Evolutionary conservation across 1,284 basidiomycete genomes (phyloP), one percentile per base, ranked within the genome.

Genomic region (Sphaerobolus stellatus): DNA sequence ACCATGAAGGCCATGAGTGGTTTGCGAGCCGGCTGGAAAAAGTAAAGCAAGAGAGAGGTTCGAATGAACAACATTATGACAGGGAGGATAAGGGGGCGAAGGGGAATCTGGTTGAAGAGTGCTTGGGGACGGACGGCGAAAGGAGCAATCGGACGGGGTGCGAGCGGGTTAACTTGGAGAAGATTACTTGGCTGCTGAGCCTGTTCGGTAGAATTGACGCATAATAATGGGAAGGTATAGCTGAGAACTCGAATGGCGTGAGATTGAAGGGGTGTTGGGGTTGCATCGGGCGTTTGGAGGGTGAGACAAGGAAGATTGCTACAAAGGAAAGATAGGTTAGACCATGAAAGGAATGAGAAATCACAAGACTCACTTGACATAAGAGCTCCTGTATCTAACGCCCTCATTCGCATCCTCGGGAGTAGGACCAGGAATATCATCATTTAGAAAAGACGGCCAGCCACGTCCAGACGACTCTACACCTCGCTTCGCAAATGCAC

Each of bases 21-120:
- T 57, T 88, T 86, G 59, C 86, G 77, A 3, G 86, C 80, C 0
- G 89, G 89, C 2, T 85, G 84, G 62, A 92, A 84, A 70, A 92
- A 89, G 66, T 90, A 91, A 5, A 92, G 74, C 38, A 92, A 71
- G 14, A 92, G 74, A 14, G 82, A 63, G 1, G 85, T 88, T 48
- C 89, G 83, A 64, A 90, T 74, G 16, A 80, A 58, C 27, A 90
- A 76, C 76, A 90, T 79, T 44, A 86, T 61, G 9, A 91, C 65
- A 0, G 89, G 86, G 13, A 82, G 74, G 36, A 90, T 63, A 13
- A 90, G 73, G 7, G 86, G 83, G 24, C 84, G 80, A 36, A 86
- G 56, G 3, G 79, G 80, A 22, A 85, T 72, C 41, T 80, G 51
- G 11, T 30, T 20, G n/a, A 43, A 40, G 8, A 40, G 50, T n/a